Conservation (phyloP, 2,329 filamentous ascomycete species). For the Monosporascus sp. region DNA sequence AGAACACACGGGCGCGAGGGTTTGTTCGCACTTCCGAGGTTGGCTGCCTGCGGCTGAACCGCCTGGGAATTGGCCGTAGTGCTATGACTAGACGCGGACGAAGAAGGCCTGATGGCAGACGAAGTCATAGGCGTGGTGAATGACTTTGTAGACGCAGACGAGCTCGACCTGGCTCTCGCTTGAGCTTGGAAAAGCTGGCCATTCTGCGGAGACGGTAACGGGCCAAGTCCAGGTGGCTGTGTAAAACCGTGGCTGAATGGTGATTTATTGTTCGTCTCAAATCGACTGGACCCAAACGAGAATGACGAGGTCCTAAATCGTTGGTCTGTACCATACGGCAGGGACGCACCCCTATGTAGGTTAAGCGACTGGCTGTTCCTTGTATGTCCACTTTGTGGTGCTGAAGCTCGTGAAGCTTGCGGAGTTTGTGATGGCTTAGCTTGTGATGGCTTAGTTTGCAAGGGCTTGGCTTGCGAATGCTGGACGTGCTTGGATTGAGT, state of each 20-base stretch:
- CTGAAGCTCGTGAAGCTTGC: constrained; percentile 6
- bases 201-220: constrained; percentile 28
- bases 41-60: constrained; percentile 17
- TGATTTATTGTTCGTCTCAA: constrained; percentile 24
- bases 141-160: constrained; percentile 25
- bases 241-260: constrained; percentile 29
- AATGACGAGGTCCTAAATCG: constrained; percentile 27
- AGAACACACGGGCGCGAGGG: constrained; percentile 32
- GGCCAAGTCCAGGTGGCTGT: constrained; percentile 26
- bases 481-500: not conserved
- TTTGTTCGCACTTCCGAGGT: constrained; percentile 11
- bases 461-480: not conserved
- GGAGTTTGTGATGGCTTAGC: too few relatives aligned
- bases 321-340: constrained; percentile 24
- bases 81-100: constrained; percentile 27
- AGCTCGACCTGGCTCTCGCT: constrained; percentile 26
- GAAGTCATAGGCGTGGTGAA: constrained; percentile 29
- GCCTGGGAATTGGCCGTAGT: constrained; percentile 5
- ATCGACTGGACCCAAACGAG: constrained; percentile 25
- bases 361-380: constrained; percentile 23
- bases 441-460: too few relatives aligned
- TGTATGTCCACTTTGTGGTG: constrained; percentile 15
- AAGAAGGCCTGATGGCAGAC: constrained; percentile 29
- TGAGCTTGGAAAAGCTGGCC: constrained; percentile 28
- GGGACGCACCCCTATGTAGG: constrained; percentile 17